Evolutionary conservation across 495 filamentous ascomycete species (phyloP), one percentile per base, ranked within the genome.

Genomic region (Penicillium coffeae): DNA sequence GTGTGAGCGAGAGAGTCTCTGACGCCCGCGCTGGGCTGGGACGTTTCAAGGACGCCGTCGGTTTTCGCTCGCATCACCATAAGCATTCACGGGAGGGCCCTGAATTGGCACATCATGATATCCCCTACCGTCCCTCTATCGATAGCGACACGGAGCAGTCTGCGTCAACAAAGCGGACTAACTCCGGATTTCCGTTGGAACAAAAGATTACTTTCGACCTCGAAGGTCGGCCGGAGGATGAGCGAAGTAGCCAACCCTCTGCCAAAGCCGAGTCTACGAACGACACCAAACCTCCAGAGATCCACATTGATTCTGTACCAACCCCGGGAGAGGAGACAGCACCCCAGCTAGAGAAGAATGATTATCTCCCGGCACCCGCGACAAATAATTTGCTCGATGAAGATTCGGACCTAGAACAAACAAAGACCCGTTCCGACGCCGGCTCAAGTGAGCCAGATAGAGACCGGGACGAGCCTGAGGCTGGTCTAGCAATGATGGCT

Each of bases 21-120:
- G 90, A 95, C 68, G 88, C 89, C 45, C 82, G 87, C 22, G 89
- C 86, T 41, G 89, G 90, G 8, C 75, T 96, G 42, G 87, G 84
- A 6, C 81, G 86, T 21, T 89, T 96, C 68, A 87, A 88, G 54
- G 88, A 91, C 62, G 89, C 87, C 3, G 87, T 96, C 16, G 86
- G 73, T 14, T 63, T 71, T 20, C 75, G 77, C 18, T 74, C 74
- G 14, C 75, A 80, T 56, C 66, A 74, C 25, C 66, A 70, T 34
- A 72, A 66, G 34, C 56, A 65, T 19, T 57, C 69, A 8, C 74
- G 71, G 54, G 76, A 79, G 0, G 64, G 55, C 15, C 21, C 48
- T 1, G 69, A 69, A 12, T 9, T 69, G 33, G 56, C 58, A 15
- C 55, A 59, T n/a, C n/a, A n/a, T 38, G 66, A 73, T 38, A 45